Percentiles rank a stretch among this genome's conserved stretches.
Evolutionary conservation across 768 basidiomycete species (phyloP).

Genomic region (Cystofilobasidium capitatum): DNA sequence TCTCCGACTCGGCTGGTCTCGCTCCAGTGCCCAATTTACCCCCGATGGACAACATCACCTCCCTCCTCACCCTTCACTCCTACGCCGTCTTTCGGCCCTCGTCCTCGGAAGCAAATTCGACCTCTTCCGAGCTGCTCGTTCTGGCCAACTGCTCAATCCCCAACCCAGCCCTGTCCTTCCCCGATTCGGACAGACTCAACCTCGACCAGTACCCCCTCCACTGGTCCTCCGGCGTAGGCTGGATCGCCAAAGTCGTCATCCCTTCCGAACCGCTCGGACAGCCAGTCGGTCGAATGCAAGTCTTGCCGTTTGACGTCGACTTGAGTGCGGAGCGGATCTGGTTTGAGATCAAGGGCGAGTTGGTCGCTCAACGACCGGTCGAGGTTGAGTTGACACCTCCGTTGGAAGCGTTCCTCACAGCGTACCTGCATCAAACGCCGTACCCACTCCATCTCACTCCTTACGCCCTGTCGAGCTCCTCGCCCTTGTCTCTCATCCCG

Average conservation of each 20-base stretch:
- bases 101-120: background rate
- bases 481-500: background rate
- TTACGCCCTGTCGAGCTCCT: background rate
- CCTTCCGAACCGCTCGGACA: background rate
- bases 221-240: background rate
- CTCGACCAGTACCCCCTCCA: background rate
- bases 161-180: background rate
- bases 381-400: background rate
- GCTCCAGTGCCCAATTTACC: background rate
- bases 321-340: background rate
- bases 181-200: background rate
- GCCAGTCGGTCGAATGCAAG: background rate
- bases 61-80: background rate
- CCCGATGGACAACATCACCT: background rate
- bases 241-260: background rate
- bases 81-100: background rate
- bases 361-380: background rate
- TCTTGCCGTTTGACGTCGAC: background rate
- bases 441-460: background rate
- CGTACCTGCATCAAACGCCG: background rate
- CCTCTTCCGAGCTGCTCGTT: background rate
- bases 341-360: background rate
- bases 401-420: background rate
- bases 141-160: background rate
- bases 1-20: too few species aligned